phyloP scores from a whole-genome alignment of 2,329 filamentous ascomycete genomes.

The Fusarium newnesense region DNA sequence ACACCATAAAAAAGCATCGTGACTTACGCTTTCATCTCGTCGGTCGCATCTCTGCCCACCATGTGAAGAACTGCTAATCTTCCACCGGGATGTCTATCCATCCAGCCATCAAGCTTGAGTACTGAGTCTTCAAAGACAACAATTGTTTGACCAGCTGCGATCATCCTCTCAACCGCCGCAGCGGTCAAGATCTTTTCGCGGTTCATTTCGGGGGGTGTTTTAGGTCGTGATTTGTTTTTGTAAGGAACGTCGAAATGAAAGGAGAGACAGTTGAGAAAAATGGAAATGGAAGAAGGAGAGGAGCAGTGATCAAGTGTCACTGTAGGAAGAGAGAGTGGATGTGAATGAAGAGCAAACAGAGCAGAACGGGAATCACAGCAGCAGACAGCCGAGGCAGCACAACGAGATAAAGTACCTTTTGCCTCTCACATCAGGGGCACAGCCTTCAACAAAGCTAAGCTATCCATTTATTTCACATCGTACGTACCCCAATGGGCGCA shows the following conservation, averaged over 20 bases:
- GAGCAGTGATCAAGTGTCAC: neutral
- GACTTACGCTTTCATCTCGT: conserved; percentile 50
- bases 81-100: conserved; percentile 68
- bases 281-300: neutral
- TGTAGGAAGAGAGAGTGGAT: conserved; percentile 2
- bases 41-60: conserved; percentile 52
- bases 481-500: neutral
- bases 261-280: neutral
- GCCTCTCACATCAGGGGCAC: neutral
- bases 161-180: conserved; percentile 59
- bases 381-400: conserved; percentile 6
- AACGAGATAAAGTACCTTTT: conserved; percentile 11
- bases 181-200: conserved; percentile 57
- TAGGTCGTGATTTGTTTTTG: neutral
- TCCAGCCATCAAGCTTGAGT: conserved; percentile 67
- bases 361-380: neutral
- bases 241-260: conserved; percentile 1
- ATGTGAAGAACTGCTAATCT: conserved; percentile 68
- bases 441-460: neutral
- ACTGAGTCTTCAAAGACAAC: conserved; percentile 66
- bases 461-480: neutral
- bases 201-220: conserved; percentile 39
- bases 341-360: conserved; percentile 6
- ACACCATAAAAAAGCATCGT: neutral
- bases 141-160: conserved; percentile 65